These are phyloP conservation scores for Cyclotella distinguenda DNA, from an alignment of 108 stramenopile genomes.

Conservation along the genomic window DNA sequence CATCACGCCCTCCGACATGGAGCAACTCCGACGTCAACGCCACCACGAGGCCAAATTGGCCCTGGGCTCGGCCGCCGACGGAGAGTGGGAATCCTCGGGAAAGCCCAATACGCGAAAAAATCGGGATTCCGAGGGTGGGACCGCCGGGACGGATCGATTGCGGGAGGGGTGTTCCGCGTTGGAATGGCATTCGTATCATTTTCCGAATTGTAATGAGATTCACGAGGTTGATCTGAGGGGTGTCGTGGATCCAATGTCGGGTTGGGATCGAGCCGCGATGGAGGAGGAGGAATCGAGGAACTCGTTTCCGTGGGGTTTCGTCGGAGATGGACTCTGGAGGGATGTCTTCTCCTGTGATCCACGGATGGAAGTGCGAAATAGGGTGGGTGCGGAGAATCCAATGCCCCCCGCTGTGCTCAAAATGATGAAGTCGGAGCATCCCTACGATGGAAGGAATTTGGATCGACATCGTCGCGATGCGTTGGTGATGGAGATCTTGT, in stretches of 20 bases:
- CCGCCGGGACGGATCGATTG: slow-evolving; percentile 17
- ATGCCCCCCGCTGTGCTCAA: slow-evolving; percentile 62
- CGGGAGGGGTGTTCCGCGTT: slow-evolving; percentile 30
- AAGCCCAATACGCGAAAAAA: slow-evolving; percentile 25
- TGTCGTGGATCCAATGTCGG: slow-evolving; percentile 17
- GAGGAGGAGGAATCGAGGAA: slow-evolving; percentile 1
- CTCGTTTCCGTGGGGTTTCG: slow-evolving; percentile 46
- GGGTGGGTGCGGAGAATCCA: not conserved
- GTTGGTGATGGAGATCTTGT: slow-evolving; percentile 70
- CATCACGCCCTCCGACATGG: slow-evolving; percentile 11
- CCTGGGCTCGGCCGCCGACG: slow-evolving; percentile 39
- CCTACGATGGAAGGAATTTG: slow-evolving; percentile 65
- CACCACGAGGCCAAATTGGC: slow-evolving; percentile 26
- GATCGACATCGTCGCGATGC: slow-evolving; percentile 87
- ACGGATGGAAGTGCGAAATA: slow-evolving; percentile 17
- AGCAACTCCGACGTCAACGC: slow-evolving; percentile 23
- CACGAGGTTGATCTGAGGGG: slow-evolving; percentile 68
- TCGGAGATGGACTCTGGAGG: slow-evolving; percentile 71
- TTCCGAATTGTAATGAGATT: slow-evolving; percentile 70
- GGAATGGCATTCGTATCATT: slow-evolving; percentile 63
- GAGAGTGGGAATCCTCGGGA: slow-evolving; percentile 10
- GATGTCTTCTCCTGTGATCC: slow-evolving; percentile 67
- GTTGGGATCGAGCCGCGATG: not conserved
- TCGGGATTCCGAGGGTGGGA: not conserved
- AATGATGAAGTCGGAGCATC: slow-evolving; percentile 72